A percentile compares a stretch with the other conserved stretches of the same genome.
phyloP scores from a whole-genome alignment of 805 yeast genomes.

The Schwanniomyces pseudopolymorphus region DNA sequence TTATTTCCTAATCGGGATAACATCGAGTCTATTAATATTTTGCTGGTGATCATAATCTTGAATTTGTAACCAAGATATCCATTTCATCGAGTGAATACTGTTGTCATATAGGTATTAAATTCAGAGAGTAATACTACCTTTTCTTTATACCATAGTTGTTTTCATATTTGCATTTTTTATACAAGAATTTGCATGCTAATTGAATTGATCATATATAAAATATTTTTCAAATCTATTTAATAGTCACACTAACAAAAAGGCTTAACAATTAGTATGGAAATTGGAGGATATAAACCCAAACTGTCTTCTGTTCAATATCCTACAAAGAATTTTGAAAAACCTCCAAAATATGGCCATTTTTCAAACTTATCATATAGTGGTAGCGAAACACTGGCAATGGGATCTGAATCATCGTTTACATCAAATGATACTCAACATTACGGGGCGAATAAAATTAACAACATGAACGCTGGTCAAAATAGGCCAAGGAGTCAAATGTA shows the following conservation, averaged over 20 bases:
- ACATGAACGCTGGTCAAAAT: background rate
- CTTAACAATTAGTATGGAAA: background rate
- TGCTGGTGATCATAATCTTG: background rate
- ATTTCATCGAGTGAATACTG: background rate
- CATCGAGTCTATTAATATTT: background rate
- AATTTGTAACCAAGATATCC: background rate
- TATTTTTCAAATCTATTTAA: background rate
- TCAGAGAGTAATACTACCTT: background rate
- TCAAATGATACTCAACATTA: conserved; percentile 18
- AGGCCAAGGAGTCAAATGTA: background rate
- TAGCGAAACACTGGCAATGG: conserved; percentile 34
- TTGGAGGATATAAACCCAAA: background rate
- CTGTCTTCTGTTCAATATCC: background rate
- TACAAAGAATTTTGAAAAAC: background rate
- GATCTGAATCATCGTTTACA: conserved; percentile 30
- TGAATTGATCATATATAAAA: too few relatives aligned
- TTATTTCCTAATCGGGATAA: background rate
- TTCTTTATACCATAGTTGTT: background rate
- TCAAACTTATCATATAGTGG: conserved; percentile 17
- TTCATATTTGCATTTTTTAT: background rate
- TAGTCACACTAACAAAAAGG: background rate
- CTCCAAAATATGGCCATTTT: background rate
- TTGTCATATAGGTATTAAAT: background rate
- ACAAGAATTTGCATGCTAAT: background rate
- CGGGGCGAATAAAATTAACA: background rate